Conservation (phyloP, 495 filamentous ascomycete genomes). For the Daldinia bambusicola region DNA sequence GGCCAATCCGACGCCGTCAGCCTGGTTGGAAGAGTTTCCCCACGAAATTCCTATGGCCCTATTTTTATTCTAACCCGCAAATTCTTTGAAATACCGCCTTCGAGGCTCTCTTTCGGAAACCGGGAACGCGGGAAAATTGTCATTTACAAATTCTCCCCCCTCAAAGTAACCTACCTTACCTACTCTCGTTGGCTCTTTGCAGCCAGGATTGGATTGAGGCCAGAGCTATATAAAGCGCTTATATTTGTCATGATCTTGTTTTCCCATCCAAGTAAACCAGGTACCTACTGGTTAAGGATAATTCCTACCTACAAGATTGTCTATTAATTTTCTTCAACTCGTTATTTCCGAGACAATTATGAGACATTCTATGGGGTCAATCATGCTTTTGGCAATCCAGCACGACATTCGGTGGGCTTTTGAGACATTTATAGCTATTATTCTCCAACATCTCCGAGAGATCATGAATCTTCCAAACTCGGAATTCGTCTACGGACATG, state of each 20-base stretch:
- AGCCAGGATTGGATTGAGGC: not conserved
- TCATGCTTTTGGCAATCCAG: not conserved
- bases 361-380: not conserved
- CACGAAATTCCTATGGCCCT: not conserved
- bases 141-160: not conserved
- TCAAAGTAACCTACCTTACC: not conserved
- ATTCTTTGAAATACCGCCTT: not conserved
- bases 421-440: slow-evolving; percentile 3
- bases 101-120: not conserved
- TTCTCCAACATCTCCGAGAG: not conserved
- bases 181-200: not conserved
- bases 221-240: not conserved
- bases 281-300: not conserved
- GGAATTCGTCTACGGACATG: not conserved
- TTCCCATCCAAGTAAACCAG: not conserved
- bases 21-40: not conserved
- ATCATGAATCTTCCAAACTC: not conserved
- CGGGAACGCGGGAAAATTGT: not conserved
- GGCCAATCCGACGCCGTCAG: not conserved
- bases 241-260: not conserved
- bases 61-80: not conserved
- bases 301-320: not conserved
- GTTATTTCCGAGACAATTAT: not conserved
- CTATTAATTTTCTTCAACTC: not conserved
- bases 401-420: not conserved